Conservation (phyloP, 2,329 filamentous ascomycete species). For the Stemphylium beticola region DNA sequence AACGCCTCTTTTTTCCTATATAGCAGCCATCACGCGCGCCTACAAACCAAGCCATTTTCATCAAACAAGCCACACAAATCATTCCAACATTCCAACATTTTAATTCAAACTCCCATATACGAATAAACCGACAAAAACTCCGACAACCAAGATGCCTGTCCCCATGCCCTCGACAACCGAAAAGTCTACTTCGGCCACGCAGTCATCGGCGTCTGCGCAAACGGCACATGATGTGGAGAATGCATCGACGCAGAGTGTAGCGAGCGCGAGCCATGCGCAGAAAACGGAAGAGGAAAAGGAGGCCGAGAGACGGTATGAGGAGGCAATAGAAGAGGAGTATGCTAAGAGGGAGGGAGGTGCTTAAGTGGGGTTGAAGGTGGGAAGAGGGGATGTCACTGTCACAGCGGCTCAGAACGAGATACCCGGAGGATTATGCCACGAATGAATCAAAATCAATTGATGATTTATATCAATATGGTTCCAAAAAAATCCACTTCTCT, state of each 20-base stretch:
- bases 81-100: no score
- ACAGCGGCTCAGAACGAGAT: constrained; percentile 1
- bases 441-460: neutral
- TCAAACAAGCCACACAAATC: neutral
- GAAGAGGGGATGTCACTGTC: neutral
- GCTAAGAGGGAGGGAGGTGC: constrained; percentile 49
- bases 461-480: no score
- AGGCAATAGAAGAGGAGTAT: constrained; percentile 50
- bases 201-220: constrained; percentile 31
- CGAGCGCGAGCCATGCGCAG: constrained; percentile 29
- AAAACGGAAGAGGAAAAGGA: constrained; percentile 43
- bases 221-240: constrained; percentile 32
- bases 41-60: neutral
- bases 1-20: constrained; percentile 3
- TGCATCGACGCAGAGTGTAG: constrained; percentile 34
- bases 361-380: constrained; percentile 13
- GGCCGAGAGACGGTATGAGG: constrained; percentile 45
- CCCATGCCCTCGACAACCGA: constrained; percentile 31
- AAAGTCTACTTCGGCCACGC: constrained; percentile 17
- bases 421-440: neutral
- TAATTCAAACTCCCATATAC: neutral
- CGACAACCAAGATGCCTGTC: constrained; percentile 30
- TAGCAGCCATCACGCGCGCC: neutral
- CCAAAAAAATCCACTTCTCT: no score
- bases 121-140: neutral